Conservation (phyloP, 331 rosid species). For the Malus hybrid region DNA sequence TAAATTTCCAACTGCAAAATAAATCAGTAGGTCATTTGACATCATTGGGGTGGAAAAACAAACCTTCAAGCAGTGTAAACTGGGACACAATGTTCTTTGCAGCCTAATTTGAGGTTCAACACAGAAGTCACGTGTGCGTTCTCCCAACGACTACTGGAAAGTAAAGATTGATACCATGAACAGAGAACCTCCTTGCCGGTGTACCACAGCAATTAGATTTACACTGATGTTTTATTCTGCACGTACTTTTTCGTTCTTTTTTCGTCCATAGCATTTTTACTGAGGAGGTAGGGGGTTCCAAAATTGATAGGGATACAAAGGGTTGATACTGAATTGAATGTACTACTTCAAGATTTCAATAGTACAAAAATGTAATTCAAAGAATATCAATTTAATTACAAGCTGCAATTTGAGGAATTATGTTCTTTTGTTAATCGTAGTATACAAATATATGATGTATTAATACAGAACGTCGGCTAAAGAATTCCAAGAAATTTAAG, state of each 20-base stretch:
- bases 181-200: conserved; percentile 23
- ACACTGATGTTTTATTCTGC: not conserved
- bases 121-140: conserved; percentile 16
- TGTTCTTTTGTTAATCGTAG: not conserved
- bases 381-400: not conserved
- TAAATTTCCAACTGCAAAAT: conserved; percentile 11
- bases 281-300: not conserved
- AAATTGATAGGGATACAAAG: conserved; percentile 8
- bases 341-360: not conserved
- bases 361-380: not conserved
- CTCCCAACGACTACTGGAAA: conserved; percentile 21
- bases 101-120: conserved; percentile 9
- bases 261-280: not conserved
- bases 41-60: not conserved
- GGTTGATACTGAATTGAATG: conserved; percentile 19
- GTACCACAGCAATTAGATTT: conserved; percentile 13
- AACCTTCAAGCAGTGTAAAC: conserved; percentile 4
- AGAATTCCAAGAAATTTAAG: not conserved
- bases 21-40: not conserved
- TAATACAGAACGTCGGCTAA: not conserved
- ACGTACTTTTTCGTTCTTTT: not conserved
- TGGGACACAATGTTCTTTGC: not conserved
- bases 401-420: not conserved
- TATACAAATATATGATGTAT: no score
- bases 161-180: conserved; percentile 25